phyloP scores from a whole-genome alignment of 2,329 filamentous ascomycete species.

The Didymella exigua region DNA sequence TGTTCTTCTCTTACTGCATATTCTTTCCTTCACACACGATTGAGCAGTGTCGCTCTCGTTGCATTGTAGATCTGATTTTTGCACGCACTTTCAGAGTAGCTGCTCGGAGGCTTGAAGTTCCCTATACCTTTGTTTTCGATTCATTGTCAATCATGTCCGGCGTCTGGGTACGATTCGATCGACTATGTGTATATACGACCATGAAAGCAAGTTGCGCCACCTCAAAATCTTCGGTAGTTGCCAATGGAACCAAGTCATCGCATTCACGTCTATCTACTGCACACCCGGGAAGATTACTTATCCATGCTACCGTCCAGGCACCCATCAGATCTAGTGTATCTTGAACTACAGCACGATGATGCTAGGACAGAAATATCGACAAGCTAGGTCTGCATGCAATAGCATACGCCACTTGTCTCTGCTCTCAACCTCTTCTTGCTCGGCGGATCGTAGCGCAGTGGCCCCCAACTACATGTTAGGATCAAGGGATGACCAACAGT shows the following conservation, averaged over 20 bases:
- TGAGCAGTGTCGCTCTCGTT: slow-evolving; percentile 10
- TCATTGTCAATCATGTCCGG: neutral
- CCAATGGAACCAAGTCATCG: neutral
- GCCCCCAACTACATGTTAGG: neutral
- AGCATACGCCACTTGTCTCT: neutral
- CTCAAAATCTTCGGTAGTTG: too few species aligned
- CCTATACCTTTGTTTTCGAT: neutral
- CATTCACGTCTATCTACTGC: neutral
- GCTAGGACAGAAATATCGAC: neutral
- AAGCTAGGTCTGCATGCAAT: neutral
- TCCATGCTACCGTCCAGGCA: neutral
- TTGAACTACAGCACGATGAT: neutral
- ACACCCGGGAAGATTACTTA: neutral
- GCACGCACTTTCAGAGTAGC: neutral
- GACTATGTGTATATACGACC: neutral
- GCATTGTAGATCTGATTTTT: neutral
- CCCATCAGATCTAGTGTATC: neutral
- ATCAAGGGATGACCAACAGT: neutral
- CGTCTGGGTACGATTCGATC: neutral
- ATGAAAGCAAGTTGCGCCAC: neutral
- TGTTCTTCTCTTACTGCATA: neutral
- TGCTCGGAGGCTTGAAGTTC: neutral
- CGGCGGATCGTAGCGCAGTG: neutral
- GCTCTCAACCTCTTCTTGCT: neutral
- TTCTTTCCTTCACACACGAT: neutral